Base-by-base conservation (phyloP, 805 yeast genomes). In the Saccharomycopsis schoenii region DNA sequence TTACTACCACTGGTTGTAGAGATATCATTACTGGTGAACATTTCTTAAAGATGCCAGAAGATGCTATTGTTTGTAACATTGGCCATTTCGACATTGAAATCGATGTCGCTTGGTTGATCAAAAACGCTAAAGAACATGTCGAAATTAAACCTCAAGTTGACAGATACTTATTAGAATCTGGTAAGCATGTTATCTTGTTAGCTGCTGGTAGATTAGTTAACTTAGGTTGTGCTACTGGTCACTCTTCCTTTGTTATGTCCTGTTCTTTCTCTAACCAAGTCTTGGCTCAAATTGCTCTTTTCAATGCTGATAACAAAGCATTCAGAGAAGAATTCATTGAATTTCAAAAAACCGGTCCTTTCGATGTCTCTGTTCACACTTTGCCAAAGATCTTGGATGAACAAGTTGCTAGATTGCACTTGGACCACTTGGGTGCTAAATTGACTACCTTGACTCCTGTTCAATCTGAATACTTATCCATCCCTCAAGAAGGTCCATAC, bases 181-280 rank as follows among this genome's bases (percentile, higher is more conserved):
- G 98, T 74, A 89, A 88, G 75, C 98, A 93, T 83, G 74, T 93
- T 74, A 91, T 93, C 80, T 83, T 93, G 75, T 88, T 93, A 72
- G 99, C 99, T 68, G 97, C 92, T 80, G 99, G 99, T 81, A 91
- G 99, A 83, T 87, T 93, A 73, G 98, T 93, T 76, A 93, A 93
- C 91, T 84, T 93, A 76, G 99, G 99, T 72, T 94, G 98, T 83
- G 99, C 98, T 76, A 93, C 98, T 72, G 99, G 99, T 76, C 99
- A 93, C 84, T 88, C 98, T 58, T 90, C 97, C 51, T 93, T 93
- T 75, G 99, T 93, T 74, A 93, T 93, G 99, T 91, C 97, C 66
- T 94, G 98, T 82, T 94, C 98, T 61, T 93, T 93, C 96, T 89
- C 97, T 71, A 93, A 93, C 89, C 99, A 93, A 83, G 98, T 93